Evolutionary conservation across 441 rosid genomes (phyloP), one percentile per base, ranked within the genome.

Genomic region (Macaranga tanarius): DNA sequence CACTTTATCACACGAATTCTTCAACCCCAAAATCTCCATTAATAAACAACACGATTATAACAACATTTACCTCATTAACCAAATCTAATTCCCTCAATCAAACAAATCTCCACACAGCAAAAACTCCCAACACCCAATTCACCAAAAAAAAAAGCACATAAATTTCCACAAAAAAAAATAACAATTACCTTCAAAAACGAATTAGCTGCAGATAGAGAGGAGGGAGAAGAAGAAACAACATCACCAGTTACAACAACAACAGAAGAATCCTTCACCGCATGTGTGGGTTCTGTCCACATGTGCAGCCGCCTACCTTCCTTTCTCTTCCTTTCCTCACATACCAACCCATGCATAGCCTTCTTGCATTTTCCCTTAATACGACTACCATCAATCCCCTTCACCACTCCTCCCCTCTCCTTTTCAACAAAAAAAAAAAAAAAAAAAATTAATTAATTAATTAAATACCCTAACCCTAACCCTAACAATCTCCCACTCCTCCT

Each of bases 321-420:
- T 71, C 31, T 28, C 31, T 81, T 78, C 82, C 85, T 75, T 83
- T 78, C 81, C 80, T 82, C 86, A 81, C 78, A 85, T 72, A 80
- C 86, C 70, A 78, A 77, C 80, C 89, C 86, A 86, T 83, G 93
- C 91, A 86, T 84, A 86, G 86, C 88, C 88, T 83, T 69, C 88
- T 83, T 71, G 87, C 93, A 87, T 89, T 88, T 87, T 85, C 80
- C 68, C 89, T 82, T 68, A 70, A 82, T n/a, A n/a, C n/a, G 79
- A 80, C 75, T 78, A 88, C 89, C 86, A 86, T 86, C 85, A 85
- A 80, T 77, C 75, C 78, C 70, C 13, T 7, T 54, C 20, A 26
- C n/a, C 42, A 40, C 44, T 40, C 10, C n/a, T n/a, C n/a, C n/a
- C n/a, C n/a, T n/a, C n/a, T n/a, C 7, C 42, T 38, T 38, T 38